These are phyloP conservation scores for Gossypium davidsonii DNA, from an alignment of 441 rosid genomes.

Conservation along the genomic window DNA sequence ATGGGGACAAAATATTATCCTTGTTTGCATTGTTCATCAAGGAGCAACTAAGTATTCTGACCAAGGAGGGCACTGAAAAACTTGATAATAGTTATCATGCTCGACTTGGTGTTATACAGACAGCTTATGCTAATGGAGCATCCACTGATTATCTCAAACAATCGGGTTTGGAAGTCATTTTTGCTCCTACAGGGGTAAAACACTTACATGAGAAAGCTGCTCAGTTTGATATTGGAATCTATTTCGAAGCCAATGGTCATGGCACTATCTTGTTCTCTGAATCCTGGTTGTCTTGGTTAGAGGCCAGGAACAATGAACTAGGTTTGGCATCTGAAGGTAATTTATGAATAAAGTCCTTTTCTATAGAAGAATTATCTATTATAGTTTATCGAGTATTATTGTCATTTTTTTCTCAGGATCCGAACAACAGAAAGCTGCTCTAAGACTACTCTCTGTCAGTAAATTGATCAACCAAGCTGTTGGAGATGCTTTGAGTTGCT, in stretches of 20 bases:
- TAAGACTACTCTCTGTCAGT: conserved; percentile 72
- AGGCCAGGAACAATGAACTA: conserved; percentile 38
- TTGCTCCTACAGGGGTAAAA: conserved; percentile 91
- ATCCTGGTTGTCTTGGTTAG: conserved; percentile 48
- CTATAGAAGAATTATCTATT: background rate
- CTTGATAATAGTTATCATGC: conserved; percentile 24
- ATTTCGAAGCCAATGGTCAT: conserved; percentile 96
- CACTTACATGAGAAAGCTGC: conserved; percentile 75
- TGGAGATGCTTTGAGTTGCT: conserved; percentile 86
- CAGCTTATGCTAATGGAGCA: conserved; percentile 94
- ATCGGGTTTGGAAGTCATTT: conserved; percentile 60
- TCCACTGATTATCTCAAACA: conserved; percentile 63
- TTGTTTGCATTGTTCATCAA: conserved; percentile 76
- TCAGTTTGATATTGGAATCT: conserved; percentile 78
- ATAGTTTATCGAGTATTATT: conserved; percentile 7
- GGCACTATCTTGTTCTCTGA: conserved; percentile 87
- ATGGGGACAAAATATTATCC: conserved; percentile 85
- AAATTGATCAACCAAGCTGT: conserved; percentile 89
- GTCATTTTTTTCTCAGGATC: conserved; percentile 40
- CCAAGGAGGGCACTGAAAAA: conserved; percentile 24
- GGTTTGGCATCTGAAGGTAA: conserved; percentile 41
- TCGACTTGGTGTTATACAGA: conserved; percentile 72
- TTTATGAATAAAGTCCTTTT: background rate
- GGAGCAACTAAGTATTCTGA: conserved; percentile 58
- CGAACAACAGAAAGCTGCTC: conserved; percentile 63